Evolutionary conservation across 495 filamentous ascomycete genomes (phyloP), one percentile per base, ranked within the genome.

Genomic region (Aspergillus sclerotioniger): DNA sequence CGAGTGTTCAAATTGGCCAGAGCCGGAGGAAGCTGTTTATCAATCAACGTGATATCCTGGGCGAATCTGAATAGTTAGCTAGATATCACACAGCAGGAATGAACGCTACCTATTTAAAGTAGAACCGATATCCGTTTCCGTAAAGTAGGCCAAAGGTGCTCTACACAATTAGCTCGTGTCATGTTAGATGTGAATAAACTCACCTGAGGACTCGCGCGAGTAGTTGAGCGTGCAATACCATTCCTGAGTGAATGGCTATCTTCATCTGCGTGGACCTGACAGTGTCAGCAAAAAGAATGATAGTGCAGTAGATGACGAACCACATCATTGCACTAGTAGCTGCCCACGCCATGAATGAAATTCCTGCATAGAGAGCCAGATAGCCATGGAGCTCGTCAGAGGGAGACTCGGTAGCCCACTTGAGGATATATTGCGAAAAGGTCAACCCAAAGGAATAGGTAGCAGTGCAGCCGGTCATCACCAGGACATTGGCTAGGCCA

Each of bases 1-100:
- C 71, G 68, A 51, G 47, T 57, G 8, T 39, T 31, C 16, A 67
- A 25, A 37, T 59, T 56, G 7, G 47, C 49, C 4, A 72, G 20
- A 0, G 62, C 60, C 1, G 63, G 44, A 54, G 71, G 71, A 16
- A 76, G 55, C 46, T 68, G 60, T 35, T 65, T 70, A 13, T 41
- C 37, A 13, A 41, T 41, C 10, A 41, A n/a, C 2, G 37, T 41
- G 6, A 41, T 41, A n/a, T 41, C 37, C 37, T 41, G 37, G 1
- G 12, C 37, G n/a, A 41, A 41, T n/a, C 37, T 41, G 37, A n/a
- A 41, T 39, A 39, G 15, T 39, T 2, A 39, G 9, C 15, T 39
- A 6, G 3, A n/a, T n/a, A n/a, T 39, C 35, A 33, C 6, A 33
- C 35, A 12, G 35, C 15, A 3, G 15, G 15, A 12, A 39, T 39